Evolutionary conservation across 2,329 filamentous ascomycete species (phyloP).

Genomic region (Xylariomycetidae sp.): DNA sequence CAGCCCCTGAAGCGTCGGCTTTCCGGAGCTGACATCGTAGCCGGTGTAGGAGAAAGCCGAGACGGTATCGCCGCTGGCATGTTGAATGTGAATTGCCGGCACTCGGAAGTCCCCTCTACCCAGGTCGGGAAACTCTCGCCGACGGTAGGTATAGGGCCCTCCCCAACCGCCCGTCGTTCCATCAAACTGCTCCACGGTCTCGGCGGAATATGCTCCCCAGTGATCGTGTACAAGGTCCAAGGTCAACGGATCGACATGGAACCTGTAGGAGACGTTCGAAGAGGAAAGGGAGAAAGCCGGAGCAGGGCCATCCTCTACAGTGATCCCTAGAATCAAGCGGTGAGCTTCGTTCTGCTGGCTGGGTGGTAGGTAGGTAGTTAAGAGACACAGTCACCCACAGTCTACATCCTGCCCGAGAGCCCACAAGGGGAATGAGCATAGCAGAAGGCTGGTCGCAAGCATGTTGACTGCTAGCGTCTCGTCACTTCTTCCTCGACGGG

Average conservation of each 20-base stretch:
- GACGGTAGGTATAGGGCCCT: constrained; percentile 40
- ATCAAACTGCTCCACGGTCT: constrained; percentile 41
- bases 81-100: constrained; percentile 55
- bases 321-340: constrained; percentile 17
- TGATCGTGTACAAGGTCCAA: constrained; percentile 56
- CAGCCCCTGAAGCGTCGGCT: constrained; percentile 49
- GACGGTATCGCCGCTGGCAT: constrained; percentile 53
- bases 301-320: constrained; percentile 17
- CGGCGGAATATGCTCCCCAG: constrained; percentile 51
- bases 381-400: too few relatives aligned
- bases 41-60: constrained; percentile 53
- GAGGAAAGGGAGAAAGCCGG: constrained; percentile 22
- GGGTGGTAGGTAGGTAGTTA: too few relatives aligned
- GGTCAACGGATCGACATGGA: constrained; percentile 52
- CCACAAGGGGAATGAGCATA: too few relatives aligned
- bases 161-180: constrained; percentile 49
- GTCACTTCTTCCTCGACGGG: too few relatives aligned
- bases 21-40: constrained; percentile 48
- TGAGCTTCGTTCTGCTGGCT: too few relatives aligned
- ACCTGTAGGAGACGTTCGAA: constrained; percentile 49
- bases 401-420: too few relatives aligned
- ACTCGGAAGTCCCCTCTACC: constrained; percentile 58
- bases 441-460: too few relatives aligned
- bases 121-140: constrained; percentile 58
- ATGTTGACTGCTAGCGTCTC: too few relatives aligned